Evolutionary conservation across 495 filamentous ascomycete species (phyloP), one percentile per base, ranked within the genome.

Genomic region (Annulohypoxylon maeteangense): DNA sequence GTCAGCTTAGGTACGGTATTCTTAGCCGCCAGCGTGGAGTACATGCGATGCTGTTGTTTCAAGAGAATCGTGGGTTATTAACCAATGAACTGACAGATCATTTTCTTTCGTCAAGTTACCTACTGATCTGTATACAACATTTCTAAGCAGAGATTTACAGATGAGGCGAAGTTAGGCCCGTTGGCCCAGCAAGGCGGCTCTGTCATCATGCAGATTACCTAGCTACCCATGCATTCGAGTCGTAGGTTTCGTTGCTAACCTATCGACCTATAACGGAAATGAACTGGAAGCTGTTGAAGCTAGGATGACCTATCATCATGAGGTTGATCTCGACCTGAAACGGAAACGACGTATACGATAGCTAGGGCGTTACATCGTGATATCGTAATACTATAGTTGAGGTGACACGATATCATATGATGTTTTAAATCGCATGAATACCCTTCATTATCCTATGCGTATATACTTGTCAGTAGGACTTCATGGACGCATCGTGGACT

Each of bases 241-340:
- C 14, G 60, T 20, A 50, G 54, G 53, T 18, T 50, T 71, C 53
- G 6, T 38, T 67, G 14, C 16, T 48, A 63, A 56, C 65, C 53
- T 70, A 72, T 74, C 56, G 53, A 74, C 53, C 74, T 71, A 11
- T 62, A 29, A 59, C 59, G 70, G 64, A 61, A 47, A 62, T 57
- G 32, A 57, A 10, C 8, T 27, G 45, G 45, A 65, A 54, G 48
- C 65, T 59, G 31, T 11, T 20, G 16, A 58, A 44, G 55, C 57
- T 58, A 12, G 25, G 23, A 51, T 51, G 55, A 29, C 57, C 48
- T 54, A 62, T 59, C 42, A 22, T 45, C 22, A 42, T 53, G 6
- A n/a, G 61, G 20, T 40, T n/a, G 10, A 65, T 11, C 23, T 14
- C 40, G 71, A 69, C 71, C 66, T 74, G 66, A 74, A 74, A 74